A percentile compares a stretch with the other conserved stretches of the same genome.
phyloP scores from a whole-genome alignment of 2,329 filamentous ascomycete species.

The Penicillium sp. region DNA sequence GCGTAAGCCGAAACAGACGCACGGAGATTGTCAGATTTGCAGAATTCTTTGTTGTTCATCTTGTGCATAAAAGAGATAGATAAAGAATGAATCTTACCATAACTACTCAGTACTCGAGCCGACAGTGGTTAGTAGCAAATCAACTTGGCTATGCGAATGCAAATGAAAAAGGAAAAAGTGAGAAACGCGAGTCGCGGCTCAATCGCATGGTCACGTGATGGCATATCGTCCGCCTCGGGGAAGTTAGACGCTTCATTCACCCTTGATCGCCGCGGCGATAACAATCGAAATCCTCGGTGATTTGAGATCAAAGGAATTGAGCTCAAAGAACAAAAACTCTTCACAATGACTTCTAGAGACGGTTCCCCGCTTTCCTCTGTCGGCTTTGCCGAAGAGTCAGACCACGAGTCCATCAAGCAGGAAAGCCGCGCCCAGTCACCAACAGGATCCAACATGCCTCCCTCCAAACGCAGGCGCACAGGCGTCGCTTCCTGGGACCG shows the following conservation, averaged over 20 bases:
- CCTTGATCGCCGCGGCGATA: neutral
- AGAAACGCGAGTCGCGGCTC: neutral
- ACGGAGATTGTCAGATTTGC: constrained; percentile 44
- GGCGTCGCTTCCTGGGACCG: constrained; percentile 43
- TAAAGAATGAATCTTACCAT: constrained; percentile 8
- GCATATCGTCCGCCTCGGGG: constrained; percentile 2
- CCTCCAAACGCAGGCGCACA: constrained; percentile 47
- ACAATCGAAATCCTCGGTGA: neutral
- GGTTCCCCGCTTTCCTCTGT: constrained; percentile 61
- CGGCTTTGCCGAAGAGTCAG: constrained; percentile 57
- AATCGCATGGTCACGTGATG: constrained; percentile 9
- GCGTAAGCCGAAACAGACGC: constrained; percentile 10
- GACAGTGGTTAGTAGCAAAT: neutral
- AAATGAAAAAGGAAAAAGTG: neutral
- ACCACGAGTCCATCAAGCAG: constrained; percentile 51
- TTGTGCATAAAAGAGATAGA: constrained; percentile 9
- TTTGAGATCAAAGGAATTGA: neutral
- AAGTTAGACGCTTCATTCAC: neutral
- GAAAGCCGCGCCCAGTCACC: constrained; percentile 46
- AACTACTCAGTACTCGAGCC: neutral
- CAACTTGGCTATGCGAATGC: neutral
- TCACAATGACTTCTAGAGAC: constrained; percentile 42
- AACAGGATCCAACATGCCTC: constrained; percentile 39
- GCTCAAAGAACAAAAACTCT: constrained; percentile 5
- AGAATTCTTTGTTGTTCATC: constrained; percentile 43